A percentile compares a stretch with the other conserved stretches of the same genome.
phyloP scores from a whole-genome alignment of 2,329 filamentous ascomycete species.

The Ophiostoma australiae region DNA sequence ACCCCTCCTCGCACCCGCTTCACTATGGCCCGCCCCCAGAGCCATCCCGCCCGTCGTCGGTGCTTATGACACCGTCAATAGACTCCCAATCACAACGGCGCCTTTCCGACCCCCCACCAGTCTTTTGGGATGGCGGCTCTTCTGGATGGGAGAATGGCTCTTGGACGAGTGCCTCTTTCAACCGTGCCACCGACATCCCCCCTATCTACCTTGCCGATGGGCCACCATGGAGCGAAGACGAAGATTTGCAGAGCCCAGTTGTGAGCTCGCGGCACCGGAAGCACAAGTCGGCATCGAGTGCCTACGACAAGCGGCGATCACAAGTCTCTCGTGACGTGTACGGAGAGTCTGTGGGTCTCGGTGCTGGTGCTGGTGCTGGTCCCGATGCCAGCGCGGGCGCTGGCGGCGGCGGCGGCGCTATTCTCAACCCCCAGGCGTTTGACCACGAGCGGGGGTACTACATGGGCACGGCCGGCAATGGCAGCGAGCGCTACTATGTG shows the following conservation, averaged over 20 bases:
- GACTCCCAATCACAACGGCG: slow-evolving; percentile 58
- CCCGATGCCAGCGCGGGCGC: background rate
- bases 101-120: slow-evolving; percentile 70
- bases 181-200: slow-evolving; percentile 65
- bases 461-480: slow-evolving; percentile 62
- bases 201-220: slow-evolving; percentile 82
- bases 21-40: slow-evolving; percentile 91
- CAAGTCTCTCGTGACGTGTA: slow-evolving; percentile 42
- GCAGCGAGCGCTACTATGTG: slow-evolving; percentile 69
- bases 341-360: slow-evolving; percentile 6
- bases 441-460: slow-evolving; percentile 63
- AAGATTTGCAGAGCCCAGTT: slow-evolving; percentile 88
- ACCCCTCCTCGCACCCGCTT: slow-evolving; percentile 72
- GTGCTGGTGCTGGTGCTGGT: background rate
- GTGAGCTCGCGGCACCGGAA: slow-evolving; percentile 81
- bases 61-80: slow-evolving; percentile 77
- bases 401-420: slow-evolving; percentile 21
- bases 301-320: slow-evolving; percentile 42
- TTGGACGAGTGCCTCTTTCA: slow-evolving; percentile 51
- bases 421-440: slow-evolving; percentile 47
- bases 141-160: slow-evolving; percentile 50
- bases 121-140: slow-evolving; percentile 66
- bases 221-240: slow-evolving; percentile 90
- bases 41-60: slow-evolving; percentile 63
- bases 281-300: slow-evolving; percentile 64